A percentile compares a stretch with the other conserved stretches of the same genome.
These are phyloP conservation scores for Neonectria magnoliae DNA, from an alignment of 2,329 filamentous ascomycete genomes.

Conservation along the genomic window DNA sequence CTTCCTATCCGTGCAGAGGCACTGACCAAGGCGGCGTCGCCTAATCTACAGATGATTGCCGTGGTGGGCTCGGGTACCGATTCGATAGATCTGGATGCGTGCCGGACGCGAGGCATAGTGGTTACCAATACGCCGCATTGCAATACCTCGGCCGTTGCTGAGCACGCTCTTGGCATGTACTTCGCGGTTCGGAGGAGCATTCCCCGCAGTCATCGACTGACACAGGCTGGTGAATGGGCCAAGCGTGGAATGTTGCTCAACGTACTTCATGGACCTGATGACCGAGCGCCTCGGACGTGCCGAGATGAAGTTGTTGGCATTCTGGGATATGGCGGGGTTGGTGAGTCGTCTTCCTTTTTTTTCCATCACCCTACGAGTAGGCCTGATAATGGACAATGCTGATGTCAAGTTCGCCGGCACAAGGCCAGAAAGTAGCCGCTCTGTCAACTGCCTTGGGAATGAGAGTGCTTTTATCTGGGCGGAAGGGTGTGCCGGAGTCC, in stretches of 20 bases:
- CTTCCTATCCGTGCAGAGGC: background rate
- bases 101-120: slow-evolving; percentile 2
- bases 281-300: background rate
- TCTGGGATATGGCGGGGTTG: slow-evolving; percentile 4
- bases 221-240: slow-evolving; percentile 6
- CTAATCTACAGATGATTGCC: slow-evolving; percentile 12
- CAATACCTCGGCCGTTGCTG: slow-evolving; percentile 7
- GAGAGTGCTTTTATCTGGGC: background rate
- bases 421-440: background rate
- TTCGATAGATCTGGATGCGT: slow-evolving; percentile 1
- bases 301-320: slow-evolving; percentile 9
- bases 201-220: background rate
- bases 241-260: background rate
- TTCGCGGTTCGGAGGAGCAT: slow-evolving; percentile 7
- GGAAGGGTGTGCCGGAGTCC: background rate
- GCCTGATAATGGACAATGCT: background rate
- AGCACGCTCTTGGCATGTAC: slow-evolving; percentile 11
- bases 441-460: slow-evolving; percentile 3
- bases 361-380: background rate
- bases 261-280: background rate
- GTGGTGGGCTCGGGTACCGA: slow-evolving; percentile 8
- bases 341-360: background rate
- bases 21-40: background rate
- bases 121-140: slow-evolving; percentile 3
- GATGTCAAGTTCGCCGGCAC: background rate